phyloP scores from a whole-genome alignment of 176 grass and related monocot species.

The Chloris gayana region DNA sequence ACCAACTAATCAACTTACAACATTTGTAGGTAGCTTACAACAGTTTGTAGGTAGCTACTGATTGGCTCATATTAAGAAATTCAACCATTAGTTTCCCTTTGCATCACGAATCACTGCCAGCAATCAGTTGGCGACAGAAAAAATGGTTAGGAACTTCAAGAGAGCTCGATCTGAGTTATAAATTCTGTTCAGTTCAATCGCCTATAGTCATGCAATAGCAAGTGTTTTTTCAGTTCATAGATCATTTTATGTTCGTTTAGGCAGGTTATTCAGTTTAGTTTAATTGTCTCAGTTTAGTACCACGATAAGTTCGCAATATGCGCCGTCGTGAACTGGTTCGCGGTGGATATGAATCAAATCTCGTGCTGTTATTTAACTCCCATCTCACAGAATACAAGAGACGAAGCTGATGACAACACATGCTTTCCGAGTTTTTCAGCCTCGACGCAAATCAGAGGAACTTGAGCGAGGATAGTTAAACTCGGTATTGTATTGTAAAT shows the following conservation, averaged over 20 bases:
- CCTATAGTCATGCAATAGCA: no score
- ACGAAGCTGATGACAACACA: slow-evolving; percentile 74
- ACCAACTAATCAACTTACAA: no score
- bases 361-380: slow-evolving; percentile 71
- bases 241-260: no score
- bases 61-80: slow-evolving; percentile 69
- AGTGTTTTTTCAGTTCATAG: no score
- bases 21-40: no score
- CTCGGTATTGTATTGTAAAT: not conserved
- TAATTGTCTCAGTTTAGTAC: no score
- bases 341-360: not conserved
- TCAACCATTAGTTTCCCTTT: slow-evolving; percentile 65
- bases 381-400: slow-evolving; percentile 34
- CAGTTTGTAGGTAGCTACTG: not conserved
- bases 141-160: no score
- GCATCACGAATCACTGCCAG: slow-evolving; percentile 62
- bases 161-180: no score
- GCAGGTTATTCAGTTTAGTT: no score
- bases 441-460: slow-evolving; percentile 27
- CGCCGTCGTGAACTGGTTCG: no score
- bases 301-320: no score
- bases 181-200: no score
- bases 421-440: slow-evolving; percentile 53
- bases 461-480: slow-evolving; percentile 55
- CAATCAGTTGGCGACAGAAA: not conserved